Evolutionary conservation across 805 yeast genomes (phyloP).

Genomic region (Metschnikowia santaceciliae): DNA sequence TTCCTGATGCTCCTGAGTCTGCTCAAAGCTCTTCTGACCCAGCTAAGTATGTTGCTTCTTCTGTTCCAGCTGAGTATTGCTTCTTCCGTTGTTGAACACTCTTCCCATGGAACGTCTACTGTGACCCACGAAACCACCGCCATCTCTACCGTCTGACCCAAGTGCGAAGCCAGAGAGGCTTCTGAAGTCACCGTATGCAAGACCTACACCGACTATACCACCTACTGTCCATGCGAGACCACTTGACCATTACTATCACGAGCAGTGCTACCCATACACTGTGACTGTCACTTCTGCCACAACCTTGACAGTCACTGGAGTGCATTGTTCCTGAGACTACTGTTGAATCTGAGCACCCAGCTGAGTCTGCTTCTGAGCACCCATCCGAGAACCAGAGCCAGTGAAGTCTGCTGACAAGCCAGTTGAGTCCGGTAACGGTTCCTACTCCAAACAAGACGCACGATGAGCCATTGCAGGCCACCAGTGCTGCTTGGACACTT

Average conservation of each 20-base stretch:
- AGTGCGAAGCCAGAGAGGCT: background rate
- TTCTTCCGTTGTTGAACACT: background rate
- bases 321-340: slow-evolving; percentile 18
- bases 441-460: too few relatives aligned
- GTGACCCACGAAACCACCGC: background rate
- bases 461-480: too few relatives aligned
- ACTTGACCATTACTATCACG: slow-evolving; percentile 20
- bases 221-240: slow-evolving; percentile 28
- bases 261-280: slow-evolving; percentile 23
- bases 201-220: slow-evolving; percentile 25
- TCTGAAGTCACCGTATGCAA: slow-evolving; percentile 14
- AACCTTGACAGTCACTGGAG: slow-evolving; percentile 30
- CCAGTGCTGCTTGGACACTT: too few relatives aligned
- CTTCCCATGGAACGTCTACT: background rate
- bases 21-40: background rate
- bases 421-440: too few relatives aligned
- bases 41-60: background rate
- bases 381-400: too few relatives aligned
- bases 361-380: too few relatives aligned
- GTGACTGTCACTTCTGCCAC: slow-evolving; percentile 23
- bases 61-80: too few relatives aligned
- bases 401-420: too few relatives aligned
- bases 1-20: too few relatives aligned
- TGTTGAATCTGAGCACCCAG: too few relatives aligned
- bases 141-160: background rate